phyloP scores from a whole-genome alignment of 441 rosid species.

The Mallotus repandus region DNA sequence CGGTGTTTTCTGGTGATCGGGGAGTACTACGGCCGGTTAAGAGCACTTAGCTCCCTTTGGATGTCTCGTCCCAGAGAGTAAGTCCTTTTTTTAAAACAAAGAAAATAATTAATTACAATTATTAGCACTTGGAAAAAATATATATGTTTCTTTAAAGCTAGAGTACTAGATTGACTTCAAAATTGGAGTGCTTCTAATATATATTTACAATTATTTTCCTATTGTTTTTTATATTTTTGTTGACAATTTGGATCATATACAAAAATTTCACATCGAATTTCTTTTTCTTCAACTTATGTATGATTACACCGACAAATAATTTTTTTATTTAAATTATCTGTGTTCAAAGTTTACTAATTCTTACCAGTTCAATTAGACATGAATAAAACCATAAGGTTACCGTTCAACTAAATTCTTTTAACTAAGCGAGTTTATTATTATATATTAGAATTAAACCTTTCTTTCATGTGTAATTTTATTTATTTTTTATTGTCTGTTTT shows the following conservation, averaged over 20 bases:
- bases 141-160: not conserved
- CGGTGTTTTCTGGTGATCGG: slow-evolving; percentile 79
- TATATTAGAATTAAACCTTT: too few species aligned
- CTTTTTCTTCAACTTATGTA: too few species aligned
- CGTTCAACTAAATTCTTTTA: too few species aligned
- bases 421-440: too few species aligned
- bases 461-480: not conserved
- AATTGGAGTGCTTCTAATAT: slow-evolving; percentile 4
- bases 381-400: too few species aligned
- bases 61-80: slow-evolving; percentile 86
- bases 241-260: not conserved
- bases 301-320: too few species aligned
- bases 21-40: slow-evolving; percentile 84
- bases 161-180: not conserved
- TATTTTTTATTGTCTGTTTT: not conserved
- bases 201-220: not conserved
- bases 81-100: slow-evolving; percentile 8
- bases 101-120: not conserved
- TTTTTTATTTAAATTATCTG: too few species aligned
- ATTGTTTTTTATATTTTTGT: not conserved
- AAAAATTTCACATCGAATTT: not conserved
- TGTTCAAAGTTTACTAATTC: too few species aligned
- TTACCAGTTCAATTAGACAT: too few species aligned
- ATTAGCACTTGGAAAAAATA: not conserved
- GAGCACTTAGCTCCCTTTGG: slow-evolving; percentile 95